These are phyloP conservation scores for Lithospermum erythrorhizon DNA, from an alignment of 257 asterid genomes.

Conservation along the genomic window DNA sequence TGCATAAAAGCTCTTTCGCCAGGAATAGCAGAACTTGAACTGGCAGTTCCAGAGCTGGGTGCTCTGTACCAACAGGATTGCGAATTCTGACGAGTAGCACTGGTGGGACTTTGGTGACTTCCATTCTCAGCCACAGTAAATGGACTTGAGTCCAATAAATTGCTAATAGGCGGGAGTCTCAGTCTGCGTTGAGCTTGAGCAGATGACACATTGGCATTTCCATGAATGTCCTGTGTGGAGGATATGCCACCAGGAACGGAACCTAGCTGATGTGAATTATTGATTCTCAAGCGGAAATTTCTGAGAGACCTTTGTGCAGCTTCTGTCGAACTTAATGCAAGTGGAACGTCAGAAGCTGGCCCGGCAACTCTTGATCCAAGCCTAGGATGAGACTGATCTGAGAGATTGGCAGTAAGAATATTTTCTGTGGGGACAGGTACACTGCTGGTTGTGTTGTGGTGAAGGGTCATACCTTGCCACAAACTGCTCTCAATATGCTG, in stretches of 20 bases:
- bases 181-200: conserved; percentile 29
- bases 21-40: conserved; percentile 20
- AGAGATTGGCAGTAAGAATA: conserved; percentile 16
- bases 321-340: conserved; percentile 25
- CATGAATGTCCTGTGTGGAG: conserved; percentile 22
- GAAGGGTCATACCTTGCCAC: conserved; percentile 31
- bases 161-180: conserved; percentile 29
- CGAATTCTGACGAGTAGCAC: conserved; percentile 22
- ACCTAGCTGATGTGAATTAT: conserved; percentile 47
- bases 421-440: conserved; percentile 26
- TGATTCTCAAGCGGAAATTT: conserved; percentile 53
- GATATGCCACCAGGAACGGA: conserved; percentile 17
- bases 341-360: conserved; percentile 26
- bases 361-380: conserved; percentile 48
- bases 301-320: conserved; percentile 39
- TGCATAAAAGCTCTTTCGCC: conserved; percentile 18
- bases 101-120: conserved; percentile 21
- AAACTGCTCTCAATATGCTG: conserved; percentile 40
- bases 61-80: conserved; percentile 53
- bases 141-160: conserved; percentile 26
- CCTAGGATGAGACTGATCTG: conserved; percentile 48
- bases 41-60: conserved; percentile 40
- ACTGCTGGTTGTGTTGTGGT: conserved; percentile 22
- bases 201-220: conserved; percentile 30
- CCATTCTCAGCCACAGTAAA: conserved; percentile 28